Base-by-base conservation (phyloP, 2,329 filamentous ascomycete genomes). In the Thielaviopsis ethacetica region DNA sequence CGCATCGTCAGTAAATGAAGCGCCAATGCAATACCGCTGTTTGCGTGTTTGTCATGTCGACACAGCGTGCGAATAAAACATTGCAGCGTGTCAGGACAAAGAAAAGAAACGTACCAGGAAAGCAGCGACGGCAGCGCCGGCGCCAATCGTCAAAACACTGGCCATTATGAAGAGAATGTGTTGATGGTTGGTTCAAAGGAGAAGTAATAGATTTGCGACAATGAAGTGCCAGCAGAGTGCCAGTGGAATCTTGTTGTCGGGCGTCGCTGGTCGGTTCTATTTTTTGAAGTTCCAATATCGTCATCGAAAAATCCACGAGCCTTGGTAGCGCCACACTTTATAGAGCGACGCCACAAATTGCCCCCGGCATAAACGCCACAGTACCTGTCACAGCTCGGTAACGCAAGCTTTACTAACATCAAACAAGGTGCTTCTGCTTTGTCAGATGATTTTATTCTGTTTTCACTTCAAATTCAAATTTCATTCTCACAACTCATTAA, bases 71-170 rank as follows among this genome's bases (percentile, higher is more conserved):
- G 7, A 12, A 34, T 9, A 9, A 34, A 34, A 34, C 30, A 12
- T 34, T 9, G 7, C 30, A 9, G 7, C 10, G 30, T 34, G 7
- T 9, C 30, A 34, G 10, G 30, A 12, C 30, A 34, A 34, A 13
- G 15, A n/a, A 17, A 2, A 10, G 34, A 38, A 21, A 62, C 73
- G 51, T 72, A 78, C 75, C 57, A 79, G 69, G 63, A 79, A 79
- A 55, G 76, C 76, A 24, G 76, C 75, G 60, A 75, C 75, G 60
- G 76, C 76, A 58, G 74, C 70, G 61, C 76, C 76, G 52, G 72
- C 71, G 63, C 75, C 76, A 62, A 70, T 68, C 64, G 74, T 75
- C 57, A 78, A 68, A 58, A 73, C 68, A 57, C 73, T 74, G 61
- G 72, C 67, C 73, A 75, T 75, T 57, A 50, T 65, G 24, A 58